phyloP scores from a whole-genome alignment of 176 grass and related monocot genomes.

The Aegilops longissima region DNA sequence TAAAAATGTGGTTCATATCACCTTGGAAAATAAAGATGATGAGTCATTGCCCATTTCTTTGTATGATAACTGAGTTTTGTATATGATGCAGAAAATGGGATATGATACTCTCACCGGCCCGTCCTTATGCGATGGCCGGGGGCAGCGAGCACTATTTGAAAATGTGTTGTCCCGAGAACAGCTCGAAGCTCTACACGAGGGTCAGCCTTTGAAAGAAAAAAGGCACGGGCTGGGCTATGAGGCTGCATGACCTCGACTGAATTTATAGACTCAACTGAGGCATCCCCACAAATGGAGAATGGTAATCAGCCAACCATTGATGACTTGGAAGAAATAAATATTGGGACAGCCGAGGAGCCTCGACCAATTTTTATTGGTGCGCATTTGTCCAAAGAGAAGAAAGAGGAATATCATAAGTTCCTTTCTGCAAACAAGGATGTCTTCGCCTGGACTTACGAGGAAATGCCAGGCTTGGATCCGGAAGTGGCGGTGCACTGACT shows the following conservation, averaged over 20 bases:
- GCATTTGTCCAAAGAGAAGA: not conserved
- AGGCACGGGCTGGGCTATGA: not conserved
- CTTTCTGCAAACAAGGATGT: not conserved
- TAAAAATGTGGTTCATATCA: too few species aligned
- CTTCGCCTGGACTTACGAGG: not conserved
- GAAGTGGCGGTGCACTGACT: not conserved
- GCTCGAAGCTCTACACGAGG: not conserved
- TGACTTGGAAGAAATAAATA: constrained; percentile 2
- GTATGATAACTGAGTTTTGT: not conserved
- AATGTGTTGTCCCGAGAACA: not conserved
- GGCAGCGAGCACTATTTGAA: not conserved
- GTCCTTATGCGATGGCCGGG: not conserved
- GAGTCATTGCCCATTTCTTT: too few species aligned
- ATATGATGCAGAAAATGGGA: not conserved
- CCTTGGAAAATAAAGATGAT: too few species aligned
- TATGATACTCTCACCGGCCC: not conserved
- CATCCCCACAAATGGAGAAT: not conserved
- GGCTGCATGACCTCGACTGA: not conserved
- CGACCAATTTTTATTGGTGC: not conserved
- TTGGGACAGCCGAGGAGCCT: not conserved
- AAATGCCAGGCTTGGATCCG: not conserved
- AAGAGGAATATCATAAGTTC: not conserved
- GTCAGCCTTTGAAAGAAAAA: not conserved
- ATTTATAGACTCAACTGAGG: not conserved
- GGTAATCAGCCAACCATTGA: not conserved